Percentiles rank a stretch among this genome's conserved stretches.
These are phyloP conservation scores for Colletotrichum noveboracense DNA, from an alignment of 2,329 filamentous ascomycete species.

Conservation along the genomic window DNA sequence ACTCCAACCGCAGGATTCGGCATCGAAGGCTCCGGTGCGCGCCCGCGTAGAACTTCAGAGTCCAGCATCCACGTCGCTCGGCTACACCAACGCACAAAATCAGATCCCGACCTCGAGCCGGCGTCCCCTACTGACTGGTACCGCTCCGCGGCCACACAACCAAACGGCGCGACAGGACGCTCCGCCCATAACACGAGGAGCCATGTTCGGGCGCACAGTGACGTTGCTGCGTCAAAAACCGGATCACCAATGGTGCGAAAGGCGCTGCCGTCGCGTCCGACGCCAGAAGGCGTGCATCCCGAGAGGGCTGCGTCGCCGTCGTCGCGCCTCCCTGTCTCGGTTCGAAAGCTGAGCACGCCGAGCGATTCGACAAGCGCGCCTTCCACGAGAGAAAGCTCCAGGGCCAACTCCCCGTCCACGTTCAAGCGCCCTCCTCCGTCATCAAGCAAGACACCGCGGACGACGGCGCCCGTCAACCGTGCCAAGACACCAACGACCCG, in stretches of 20 bases:
- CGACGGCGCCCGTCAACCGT: conserved; percentile 42
- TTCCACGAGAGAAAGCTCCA: conserved; percentile 44
- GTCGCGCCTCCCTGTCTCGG: conserved; percentile 52
- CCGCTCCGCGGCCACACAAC: conserved; percentile 38
- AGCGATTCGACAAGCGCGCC: conserved; percentile 35
- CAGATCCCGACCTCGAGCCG: conserved; percentile 62
- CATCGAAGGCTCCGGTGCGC: conserved; percentile 52
- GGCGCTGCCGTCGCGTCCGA: conserved; percentile 29
- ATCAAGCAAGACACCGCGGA: conserved; percentile 44
- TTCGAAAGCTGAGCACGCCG: conserved; percentile 40
- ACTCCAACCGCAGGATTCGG: conserved; percentile 62
- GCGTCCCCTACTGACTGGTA: conserved; percentile 74
- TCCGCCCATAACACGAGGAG: conserved; percentile 29
- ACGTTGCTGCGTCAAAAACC: conserved; percentile 50
- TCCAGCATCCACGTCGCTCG: conserved; percentile 65
- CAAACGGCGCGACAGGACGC: conserved; percentile 14
- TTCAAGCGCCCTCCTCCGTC: conserved; percentile 44
- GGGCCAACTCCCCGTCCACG: conserved; percentile 61
- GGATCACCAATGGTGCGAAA: conserved; percentile 35
- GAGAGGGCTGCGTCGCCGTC: conserved; percentile 31
- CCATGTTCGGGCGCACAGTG: conserved; percentile 63
- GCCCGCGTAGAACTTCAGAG: conserved; percentile 71
- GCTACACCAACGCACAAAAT: conserved; percentile 58
- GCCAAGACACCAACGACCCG: conserved; percentile 48
- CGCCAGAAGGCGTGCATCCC: conserved; percentile 26